Evolutionary conservation across 805 yeast species (phyloP), one percentile per base, ranked within the genome.

Genomic region (Saccharomyces kudriavzevii): DNA sequence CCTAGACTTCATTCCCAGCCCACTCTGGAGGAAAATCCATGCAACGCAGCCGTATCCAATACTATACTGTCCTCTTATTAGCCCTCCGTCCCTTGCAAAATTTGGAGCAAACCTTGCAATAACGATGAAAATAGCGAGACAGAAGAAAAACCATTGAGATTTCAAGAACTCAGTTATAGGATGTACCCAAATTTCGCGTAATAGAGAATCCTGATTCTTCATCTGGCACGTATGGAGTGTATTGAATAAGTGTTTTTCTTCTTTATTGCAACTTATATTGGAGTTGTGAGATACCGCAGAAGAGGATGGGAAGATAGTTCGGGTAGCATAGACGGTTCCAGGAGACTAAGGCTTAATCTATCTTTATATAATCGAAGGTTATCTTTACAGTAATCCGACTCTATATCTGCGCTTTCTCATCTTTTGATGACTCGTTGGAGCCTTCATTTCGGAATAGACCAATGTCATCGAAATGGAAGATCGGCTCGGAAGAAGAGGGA

Each of bases 31-130:
- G 71, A 90, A 89, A 55, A 90, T 90, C 47, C 87, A 71, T 0
- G 95, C 96, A 17, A 89, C 96, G 0, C 95, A 95, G 35, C 90
- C 89, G 65, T 89, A 90, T 11, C 85, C 85, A 31, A 90, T 87
- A 47, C 88, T 73, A 66, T 87, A 89, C 65, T 89, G 82, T 4
- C 84, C 91, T 56, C 78, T 74, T 40, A 89, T 80, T 14, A 82
- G 73, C 1, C 96, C 97, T 14, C 89, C 92, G 59, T 83, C 87
- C 54, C 89, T 78, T 1, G 96, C 96, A 69, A 90, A 89, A 52
- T 83, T 77, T 1, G 97, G 96, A 56, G 82, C 88, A 63, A 82
- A 81, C 59, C 84, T 78, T 0, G 96, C 94, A 31, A 89, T 75
- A 8, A 87, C 84, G 40, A 90, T 78, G 53, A 87, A 82, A 0